Conservation (phyloP, 129 eudicot genomes). For the Escallonia herrerae region DNA sequence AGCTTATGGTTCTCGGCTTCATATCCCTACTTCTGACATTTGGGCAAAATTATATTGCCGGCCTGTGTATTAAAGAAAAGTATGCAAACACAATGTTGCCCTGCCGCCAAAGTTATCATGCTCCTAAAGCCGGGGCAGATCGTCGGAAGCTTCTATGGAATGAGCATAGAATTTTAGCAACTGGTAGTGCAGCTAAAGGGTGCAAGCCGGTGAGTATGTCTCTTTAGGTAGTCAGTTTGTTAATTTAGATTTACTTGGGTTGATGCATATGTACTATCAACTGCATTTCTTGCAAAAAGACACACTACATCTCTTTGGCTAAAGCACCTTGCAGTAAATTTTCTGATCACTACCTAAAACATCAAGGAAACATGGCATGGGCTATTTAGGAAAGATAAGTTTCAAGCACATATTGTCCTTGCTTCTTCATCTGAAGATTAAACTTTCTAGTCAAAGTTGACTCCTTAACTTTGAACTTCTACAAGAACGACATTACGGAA, state of each 20-base stretch:
- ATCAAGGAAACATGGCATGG: no score
- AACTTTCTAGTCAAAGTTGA: no score
- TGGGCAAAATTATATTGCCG: constrained; percentile 30
- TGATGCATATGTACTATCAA: not conserved
- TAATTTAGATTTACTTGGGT: not conserved
- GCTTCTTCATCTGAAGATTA: no score
- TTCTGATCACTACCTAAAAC: no score
- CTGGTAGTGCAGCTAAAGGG: not conserved
- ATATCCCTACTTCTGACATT: constrained; percentile 40
- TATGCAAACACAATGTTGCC: constrained; percentile 41
- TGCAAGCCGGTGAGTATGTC: constrained; percentile 12
- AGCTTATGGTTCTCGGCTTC: constrained; percentile 53
- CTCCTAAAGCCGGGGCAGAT: not conserved
- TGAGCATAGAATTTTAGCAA: constrained; percentile 30
- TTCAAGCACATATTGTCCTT: no score
- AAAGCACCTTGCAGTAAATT: not conserved
- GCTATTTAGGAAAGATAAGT: no score
- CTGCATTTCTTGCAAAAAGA: not conserved
- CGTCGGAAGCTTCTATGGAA: constrained; percentile 32
- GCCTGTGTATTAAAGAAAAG: constrained; percentile 19
- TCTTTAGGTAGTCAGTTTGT: not conserved
- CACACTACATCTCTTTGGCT: not conserved
- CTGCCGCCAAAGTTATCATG: constrained; percentile 7
- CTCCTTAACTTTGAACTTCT: not conserved
- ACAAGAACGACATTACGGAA: not conserved